These are phyloP conservation scores for Irpex sp. DNA, from an alignment of 1,284 basidiomycete species.

Conservation along the genomic window DNA sequence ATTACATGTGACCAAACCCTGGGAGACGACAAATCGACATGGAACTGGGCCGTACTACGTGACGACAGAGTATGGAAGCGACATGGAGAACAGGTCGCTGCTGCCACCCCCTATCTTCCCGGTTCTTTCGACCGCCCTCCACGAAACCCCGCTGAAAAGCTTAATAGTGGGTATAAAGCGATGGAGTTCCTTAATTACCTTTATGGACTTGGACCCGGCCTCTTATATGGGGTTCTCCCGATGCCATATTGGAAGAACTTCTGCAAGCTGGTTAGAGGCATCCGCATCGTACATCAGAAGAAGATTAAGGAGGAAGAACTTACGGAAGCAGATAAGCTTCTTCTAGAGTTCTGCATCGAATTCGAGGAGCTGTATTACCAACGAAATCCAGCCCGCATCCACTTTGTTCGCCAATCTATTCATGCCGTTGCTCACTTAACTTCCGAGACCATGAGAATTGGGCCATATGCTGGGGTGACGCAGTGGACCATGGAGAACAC, in stretches of 20 bases:
- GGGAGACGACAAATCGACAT: conserved; percentile 10
- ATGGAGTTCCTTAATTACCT: conserved; percentile 32
- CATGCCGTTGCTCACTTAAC: conserved; percentile 11
- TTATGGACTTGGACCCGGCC: conserved; percentile 34
- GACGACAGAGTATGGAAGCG: conserved; percentile 10
- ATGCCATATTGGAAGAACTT: conserved; percentile 27
- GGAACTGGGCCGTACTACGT: conserved; percentile 17
- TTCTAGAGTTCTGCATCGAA: conserved; percentile 17
- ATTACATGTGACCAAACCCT: conserved; percentile 10
- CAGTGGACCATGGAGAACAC: too few species aligned
- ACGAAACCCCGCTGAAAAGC: conserved; percentile 21
- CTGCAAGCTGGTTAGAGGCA: conserved; percentile 30
- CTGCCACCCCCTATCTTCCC: conserved; percentile 13
- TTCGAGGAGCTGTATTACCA: conserved; percentile 22
- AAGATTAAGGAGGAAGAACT: conserved; percentile 9
- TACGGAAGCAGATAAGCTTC: neutral
- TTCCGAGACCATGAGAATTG: too few species aligned
- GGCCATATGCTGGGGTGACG: too few species aligned
- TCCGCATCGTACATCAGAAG: conserved; percentile 22
- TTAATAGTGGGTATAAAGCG: conserved; percentile 27
- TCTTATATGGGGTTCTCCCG: conserved; percentile 30
- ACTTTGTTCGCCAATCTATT: conserved; percentile 21
- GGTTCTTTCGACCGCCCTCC: conserved; percentile 21
- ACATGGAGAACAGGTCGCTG: conserved; percentile 15
- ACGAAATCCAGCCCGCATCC: conserved; percentile 17